These are phyloP conservation scores for Geranium incanum DNA, from an alignment of 441 rosid genomes.

Conservation along the genomic window DNA sequence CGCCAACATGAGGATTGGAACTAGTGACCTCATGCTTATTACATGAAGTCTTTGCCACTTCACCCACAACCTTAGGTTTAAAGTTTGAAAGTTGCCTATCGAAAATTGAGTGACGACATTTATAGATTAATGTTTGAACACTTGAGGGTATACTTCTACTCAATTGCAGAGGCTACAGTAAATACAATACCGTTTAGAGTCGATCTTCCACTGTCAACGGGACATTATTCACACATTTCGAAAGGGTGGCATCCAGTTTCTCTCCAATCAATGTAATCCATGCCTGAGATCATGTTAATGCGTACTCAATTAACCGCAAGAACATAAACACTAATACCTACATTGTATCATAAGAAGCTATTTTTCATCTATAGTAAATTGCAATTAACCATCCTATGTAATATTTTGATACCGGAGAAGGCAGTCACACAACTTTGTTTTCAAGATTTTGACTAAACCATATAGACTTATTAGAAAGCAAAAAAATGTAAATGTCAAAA, in stretches of 20 bases:
- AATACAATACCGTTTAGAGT: slow-evolving; percentile 11
- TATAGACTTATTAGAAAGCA: background rate
- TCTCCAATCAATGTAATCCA: slow-evolving; percentile 76
- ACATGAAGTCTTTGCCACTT: no score
- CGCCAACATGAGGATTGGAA: no score
- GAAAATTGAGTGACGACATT: background rate
- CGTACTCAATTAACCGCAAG: slow-evolving; percentile 3
- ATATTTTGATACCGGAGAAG: background rate
- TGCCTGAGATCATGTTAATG: slow-evolving; percentile 35
- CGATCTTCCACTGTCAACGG: slow-evolving; percentile 29
- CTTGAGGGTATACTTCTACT: background rate
- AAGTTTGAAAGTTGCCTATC: background rate
- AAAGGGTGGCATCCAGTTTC: slow-evolving; percentile 65
- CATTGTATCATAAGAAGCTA: background rate
- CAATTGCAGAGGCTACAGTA: background rate
- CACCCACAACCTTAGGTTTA: background rate
- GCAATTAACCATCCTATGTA: background rate
- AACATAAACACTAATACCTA: background rate
- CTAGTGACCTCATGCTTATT: no score
- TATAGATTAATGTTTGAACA: background rate
- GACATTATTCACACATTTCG: slow-evolving; percentile 33
- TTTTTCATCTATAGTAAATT: background rate
- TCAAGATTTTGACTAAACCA: background rate
- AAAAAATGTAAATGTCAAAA: slow-evolving; percentile 8
- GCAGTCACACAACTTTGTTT: background rate